Evolutionary conservation across 805 yeast species (phyloP), one percentile per base, ranked within the genome.

Genomic region (Yarrowia porcina): DNA sequence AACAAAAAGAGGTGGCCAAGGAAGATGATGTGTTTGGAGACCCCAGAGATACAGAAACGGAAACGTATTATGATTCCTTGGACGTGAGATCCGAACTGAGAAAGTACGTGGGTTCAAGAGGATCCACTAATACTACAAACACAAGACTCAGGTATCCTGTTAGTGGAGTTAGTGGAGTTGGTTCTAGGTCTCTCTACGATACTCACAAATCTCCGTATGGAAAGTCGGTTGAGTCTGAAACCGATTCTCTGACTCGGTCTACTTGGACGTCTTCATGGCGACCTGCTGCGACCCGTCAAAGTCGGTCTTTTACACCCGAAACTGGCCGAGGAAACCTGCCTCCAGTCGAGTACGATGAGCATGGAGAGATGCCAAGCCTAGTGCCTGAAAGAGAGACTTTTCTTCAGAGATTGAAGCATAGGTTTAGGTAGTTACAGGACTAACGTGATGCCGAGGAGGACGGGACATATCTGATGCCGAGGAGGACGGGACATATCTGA

Each of bases 61-160:
- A 47, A 15, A 47, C 54, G 38, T 47, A 47, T 38, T 47, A 20
- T 11, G 54, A 47, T 21, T 47, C 54, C 38, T 38, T 32, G 56
- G 56, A 32, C 11, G 23, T n/a, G 11, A 27, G 39, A 4, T 32
- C 39, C 12, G 39, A 49, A 15, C 30, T 52, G 23, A 32, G 59
- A 12, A 36, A 52, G 6, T 25, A 5, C 33, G 44, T 52, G 8
- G 59, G 59, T 12, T 52, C 59, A 2, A 33, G 44, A 0, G 44
- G 59, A 15, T 52, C 59, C 32, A 36, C 59, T 4, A 52, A 52
- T 32, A 52, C 59, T 3, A 52, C 59, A 17, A 11, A 52, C 12
- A 52, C 59, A 33, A 21, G 59, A 1, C 9, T 52, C 18, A 21
- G 59, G 25, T 52, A 52, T 35, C 59, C 44, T 4, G 25, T 52